Evolutionary conservation across 805 yeast genomes (phyloP).

Genomic region (Hanseniaspora thailandica): DNA sequence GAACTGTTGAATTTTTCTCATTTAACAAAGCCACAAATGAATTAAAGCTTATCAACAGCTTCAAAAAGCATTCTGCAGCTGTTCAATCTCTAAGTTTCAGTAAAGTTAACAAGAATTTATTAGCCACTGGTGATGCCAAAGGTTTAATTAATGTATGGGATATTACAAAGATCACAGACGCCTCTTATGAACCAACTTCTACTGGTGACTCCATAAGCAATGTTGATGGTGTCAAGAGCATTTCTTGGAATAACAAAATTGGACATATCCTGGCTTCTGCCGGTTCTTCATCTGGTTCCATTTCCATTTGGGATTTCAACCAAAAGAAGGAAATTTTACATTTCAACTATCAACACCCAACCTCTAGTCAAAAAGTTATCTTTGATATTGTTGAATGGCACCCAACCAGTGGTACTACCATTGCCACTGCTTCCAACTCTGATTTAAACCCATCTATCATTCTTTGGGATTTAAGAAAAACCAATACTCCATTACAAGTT

Average conservation of each 20-base stretch:
- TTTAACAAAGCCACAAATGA: slow-evolving; percentile 29
- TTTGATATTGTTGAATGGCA: slow-evolving; percentile 88
- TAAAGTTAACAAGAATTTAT: slow-evolving; percentile 53
- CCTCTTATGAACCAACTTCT: slow-evolving; percentile 32
- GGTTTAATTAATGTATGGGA: slow-evolving; percentile 92
- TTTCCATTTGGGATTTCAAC: slow-evolving; percentile 89
- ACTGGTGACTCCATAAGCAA: slow-evolving; percentile 78
- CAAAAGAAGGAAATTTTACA: slow-evolving; percentile 81
- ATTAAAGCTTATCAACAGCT: slow-evolving; percentile 32
- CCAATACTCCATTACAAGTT: slow-evolving; percentile 74
- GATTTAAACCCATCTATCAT: slow-evolving; percentile 71
- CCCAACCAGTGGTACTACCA: slow-evolving; percentile 73
- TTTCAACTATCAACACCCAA: slow-evolving; percentile 53
- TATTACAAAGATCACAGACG: slow-evolving; percentile 46
- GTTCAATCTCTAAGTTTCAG: slow-evolving; percentile 69
- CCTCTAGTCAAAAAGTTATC: slow-evolving; percentile 44
- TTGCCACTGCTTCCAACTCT: slow-evolving; percentile 76
- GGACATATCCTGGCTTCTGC: slow-evolving; percentile 85
- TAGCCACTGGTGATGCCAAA: slow-evolving; percentile 79
- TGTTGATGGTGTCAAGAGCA: slow-evolving; percentile 63
- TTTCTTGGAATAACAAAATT: slow-evolving; percentile 80
- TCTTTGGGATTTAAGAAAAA: slow-evolving; percentile 89
- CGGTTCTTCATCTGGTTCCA: slow-evolving; percentile 60
- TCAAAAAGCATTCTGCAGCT: slow-evolving; percentile 54
- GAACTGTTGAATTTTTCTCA: slow-evolving; percentile 69